phyloP scores from a whole-genome alignment of 768 basidiomycete genomes.

The Serendipita sp. region DNA sequence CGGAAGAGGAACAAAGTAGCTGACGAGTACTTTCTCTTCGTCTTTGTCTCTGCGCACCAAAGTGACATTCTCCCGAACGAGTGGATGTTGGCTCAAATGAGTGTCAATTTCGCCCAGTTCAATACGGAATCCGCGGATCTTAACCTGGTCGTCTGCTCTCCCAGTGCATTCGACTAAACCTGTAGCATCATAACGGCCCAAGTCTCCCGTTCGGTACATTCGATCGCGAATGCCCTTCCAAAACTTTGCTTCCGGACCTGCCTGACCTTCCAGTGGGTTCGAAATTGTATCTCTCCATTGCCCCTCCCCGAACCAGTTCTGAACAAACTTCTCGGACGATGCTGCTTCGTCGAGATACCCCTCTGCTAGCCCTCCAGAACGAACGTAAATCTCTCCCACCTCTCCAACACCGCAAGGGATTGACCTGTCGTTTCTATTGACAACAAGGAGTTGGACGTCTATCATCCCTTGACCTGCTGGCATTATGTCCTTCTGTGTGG shows the following conservation, averaged over 20 bases:
- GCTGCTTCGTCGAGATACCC: constrained; percentile 79
- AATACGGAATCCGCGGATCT: constrained; percentile 97
- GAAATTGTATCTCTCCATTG: constrained; percentile 56
- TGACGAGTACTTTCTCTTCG: constrained; percentile 96
- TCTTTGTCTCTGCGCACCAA: constrained; percentile 94
- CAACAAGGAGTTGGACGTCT: constrained; percentile 91
- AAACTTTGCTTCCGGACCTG: constrained; percentile 57
- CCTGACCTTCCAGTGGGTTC: constrained; percentile 33
- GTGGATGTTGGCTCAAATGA: constrained; percentile 80
- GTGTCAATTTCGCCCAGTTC: constrained; percentile 98
- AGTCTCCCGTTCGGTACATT: constrained; percentile 95
- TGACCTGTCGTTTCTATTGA: constrained; percentile 74
- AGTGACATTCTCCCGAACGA: constrained; percentile 95
- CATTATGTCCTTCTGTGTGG: constrained; percentile 93
- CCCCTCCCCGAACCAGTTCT: constrained; percentile 69
- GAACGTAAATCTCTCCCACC: constrained; percentile 96
- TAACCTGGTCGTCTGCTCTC: constrained; percentile 95
- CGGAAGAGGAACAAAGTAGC: constrained; percentile 86
- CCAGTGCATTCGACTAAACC: constrained; percentile 95
- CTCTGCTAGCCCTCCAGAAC: constrained; percentile 88
- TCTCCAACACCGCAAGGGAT: constrained; percentile 88
- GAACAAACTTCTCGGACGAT: constrained; percentile 80
- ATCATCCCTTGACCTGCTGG: constrained; percentile 96
- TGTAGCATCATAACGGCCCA: constrained; percentile 83
- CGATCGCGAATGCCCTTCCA: constrained; percentile 95